These are phyloP conservation scores for Boletus reticuloceps DNA, from an alignment of 768 basidiomycete species.

Conservation along the genomic window DNA sequence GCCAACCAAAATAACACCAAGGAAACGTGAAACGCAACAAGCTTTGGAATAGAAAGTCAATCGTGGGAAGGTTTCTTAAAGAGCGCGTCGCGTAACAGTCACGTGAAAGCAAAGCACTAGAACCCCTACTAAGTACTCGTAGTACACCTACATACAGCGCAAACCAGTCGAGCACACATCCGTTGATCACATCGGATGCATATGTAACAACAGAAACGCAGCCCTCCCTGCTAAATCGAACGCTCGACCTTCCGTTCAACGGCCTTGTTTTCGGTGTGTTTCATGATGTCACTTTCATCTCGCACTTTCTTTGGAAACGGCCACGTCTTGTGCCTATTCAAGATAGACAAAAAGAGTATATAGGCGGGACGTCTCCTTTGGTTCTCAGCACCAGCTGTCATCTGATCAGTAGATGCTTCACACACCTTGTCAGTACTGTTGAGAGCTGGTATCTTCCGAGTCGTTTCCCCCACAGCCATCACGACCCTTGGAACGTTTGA, in stretches of 20 bases:
- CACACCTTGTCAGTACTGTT: conserved; percentile 1
- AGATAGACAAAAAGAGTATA: conserved; percentile 1
- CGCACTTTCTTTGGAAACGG: neutral
- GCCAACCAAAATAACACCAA: conserved; percentile 21
- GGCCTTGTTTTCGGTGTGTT: conserved; percentile 4
- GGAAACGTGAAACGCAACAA: conserved; percentile 28
- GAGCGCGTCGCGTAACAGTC: conserved; percentile 39
- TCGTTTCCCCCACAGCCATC: neutral
- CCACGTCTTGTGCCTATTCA: neutral
- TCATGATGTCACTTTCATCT: too few relatives aligned
- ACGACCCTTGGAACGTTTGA: neutral
- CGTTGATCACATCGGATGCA: neutral
- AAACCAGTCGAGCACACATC: neutral
- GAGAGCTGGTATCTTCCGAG: neutral
- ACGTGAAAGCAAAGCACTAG: conserved; percentile 30
- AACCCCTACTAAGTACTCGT: too few relatives aligned
- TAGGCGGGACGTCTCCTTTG: neutral
- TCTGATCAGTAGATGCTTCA: neutral
- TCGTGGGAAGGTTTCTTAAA: conserved; percentile 35
- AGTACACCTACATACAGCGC: neutral
- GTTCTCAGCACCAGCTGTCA: neutral
- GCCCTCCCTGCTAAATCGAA: neutral
- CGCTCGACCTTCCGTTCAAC: neutral
- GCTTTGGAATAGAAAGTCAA: conserved; percentile 19
- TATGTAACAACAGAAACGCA: neutral